Base-by-base conservation (phyloP, 345 rosid genomes). In the Eucalyptus curtisii region DNA sequence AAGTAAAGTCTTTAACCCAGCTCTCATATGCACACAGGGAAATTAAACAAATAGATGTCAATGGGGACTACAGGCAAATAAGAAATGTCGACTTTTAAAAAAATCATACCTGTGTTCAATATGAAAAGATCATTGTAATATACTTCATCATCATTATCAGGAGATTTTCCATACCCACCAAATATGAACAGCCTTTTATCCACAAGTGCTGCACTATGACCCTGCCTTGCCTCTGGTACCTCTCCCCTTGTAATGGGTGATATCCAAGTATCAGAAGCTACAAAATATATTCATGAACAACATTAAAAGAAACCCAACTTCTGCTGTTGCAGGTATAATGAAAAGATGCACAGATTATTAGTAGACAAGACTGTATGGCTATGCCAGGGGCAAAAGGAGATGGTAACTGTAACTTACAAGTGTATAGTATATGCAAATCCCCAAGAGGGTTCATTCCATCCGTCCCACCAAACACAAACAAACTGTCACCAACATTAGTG, bases 131-230 rank as follows among this genome's bases (percentile, higher is more conserved):
- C 98, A 90, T 95, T 95, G 90, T 96, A 98, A 90, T 97, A 97
- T 55, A 95, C 93, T 92, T 97, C 98, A 40, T 91, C 94, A 90
- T 92, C 92, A 86, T 71, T 88, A 92, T 47, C 91, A 79, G 92
- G 89, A 87, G 97, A 97, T 93, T 95, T 95, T 79, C 99, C 99
- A 84, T 96, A 95, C 86, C 99, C 99, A 88, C 99, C 99, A 93
- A 97, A 96, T 90, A 96, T 91, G 90, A 95, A 98, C 66, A 98
- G 93, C 42, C 96, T 93, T 95, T 92, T 97, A 19, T 98, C 98
- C 91, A 98, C 96, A 76, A 97, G 95, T 10, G 98, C 95, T 68
- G 99, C 98, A 91, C 94, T 92, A 90, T 97, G 99, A 90, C 98
- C 98, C 91, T 98, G 99, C 89, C 99, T 95, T 87, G 97, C 96